phyloP scores from a whole-genome alignment of 192 early-diverging fungal genomes.

The Chytriomyces hyalinus region DNA sequence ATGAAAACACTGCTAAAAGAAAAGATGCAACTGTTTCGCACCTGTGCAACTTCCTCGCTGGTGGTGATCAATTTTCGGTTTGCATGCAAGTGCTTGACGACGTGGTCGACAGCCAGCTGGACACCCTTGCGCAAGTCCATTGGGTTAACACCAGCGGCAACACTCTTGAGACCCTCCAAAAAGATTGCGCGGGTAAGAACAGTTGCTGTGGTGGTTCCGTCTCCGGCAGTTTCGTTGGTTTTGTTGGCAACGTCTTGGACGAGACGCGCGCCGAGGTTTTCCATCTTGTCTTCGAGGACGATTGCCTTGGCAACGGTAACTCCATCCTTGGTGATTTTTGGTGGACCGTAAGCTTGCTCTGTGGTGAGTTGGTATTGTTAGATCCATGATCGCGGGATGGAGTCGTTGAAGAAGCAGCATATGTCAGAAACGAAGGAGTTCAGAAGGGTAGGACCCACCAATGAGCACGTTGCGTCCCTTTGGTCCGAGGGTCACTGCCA shows the following conservation, averaged over 20 bases:
- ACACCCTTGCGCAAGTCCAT: conserved; percentile 97
- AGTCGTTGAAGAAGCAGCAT: neutral
- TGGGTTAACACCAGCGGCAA: conserved; percentile 99
- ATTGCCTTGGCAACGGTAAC: conserved; percentile 99
- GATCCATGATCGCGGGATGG: too few species aligned
- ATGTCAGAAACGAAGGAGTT: neutral
- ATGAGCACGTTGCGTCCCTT: conserved; percentile 99
- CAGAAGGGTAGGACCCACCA: conserved; percentile 46
- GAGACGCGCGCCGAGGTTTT: conserved; percentile 97
- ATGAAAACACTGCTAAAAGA: neutral
- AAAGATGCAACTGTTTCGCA: neutral
- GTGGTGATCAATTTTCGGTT: conserved; percentile 93
- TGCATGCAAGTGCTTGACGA: conserved; percentile 90
- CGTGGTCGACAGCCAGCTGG: conserved; percentile 88
- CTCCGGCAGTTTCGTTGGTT: conserved; percentile 99
- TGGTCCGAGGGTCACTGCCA: conserved; percentile 98
- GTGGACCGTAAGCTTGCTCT: conserved; percentile 95
- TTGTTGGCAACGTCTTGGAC: conserved; percentile 99
- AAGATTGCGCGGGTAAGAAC: conserved; percentile 99
- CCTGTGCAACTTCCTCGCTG: conserved; percentile 94
- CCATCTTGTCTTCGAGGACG: conserved; percentile 96
- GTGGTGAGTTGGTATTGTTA: neutral
- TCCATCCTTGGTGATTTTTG: conserved; percentile 99
- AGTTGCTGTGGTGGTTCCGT: conserved; percentile 97
- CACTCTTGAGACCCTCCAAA: conserved; percentile 98